Percentiles rank a stretch among this genome's conserved stretches.
These are phyloP conservation scores for Spencermartinsiella europaea DNA, from an alignment of 805 yeast genomes.

Conservation along the genomic window DNA sequence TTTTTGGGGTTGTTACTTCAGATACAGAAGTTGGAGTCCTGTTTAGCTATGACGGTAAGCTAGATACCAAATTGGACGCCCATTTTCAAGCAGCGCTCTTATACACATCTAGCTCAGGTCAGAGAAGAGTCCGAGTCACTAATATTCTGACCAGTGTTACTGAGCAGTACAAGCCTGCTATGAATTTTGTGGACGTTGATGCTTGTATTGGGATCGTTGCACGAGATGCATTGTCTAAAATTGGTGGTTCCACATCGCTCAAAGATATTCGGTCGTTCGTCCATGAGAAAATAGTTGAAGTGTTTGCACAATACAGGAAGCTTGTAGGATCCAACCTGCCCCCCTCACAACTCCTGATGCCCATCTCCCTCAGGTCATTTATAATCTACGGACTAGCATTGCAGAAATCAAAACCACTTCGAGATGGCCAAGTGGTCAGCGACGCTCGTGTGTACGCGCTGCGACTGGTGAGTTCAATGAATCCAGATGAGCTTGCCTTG, in stretches of 20 bases:
- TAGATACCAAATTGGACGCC: constrained; percentile 66
- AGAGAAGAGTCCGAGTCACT: constrained; percentile 78
- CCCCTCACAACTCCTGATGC: constrained; percentile 68
- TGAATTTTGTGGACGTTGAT: constrained; percentile 76
- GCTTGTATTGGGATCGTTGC: constrained; percentile 50
- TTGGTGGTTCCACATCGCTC: constrained; percentile 31
- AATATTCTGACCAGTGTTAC: constrained; percentile 80
- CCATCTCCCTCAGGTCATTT: constrained; percentile 70
- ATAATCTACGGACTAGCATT: constrained; percentile 65
- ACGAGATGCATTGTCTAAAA: constrained; percentile 43
- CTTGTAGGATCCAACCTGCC: constrained; percentile 36
- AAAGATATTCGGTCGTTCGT: constrained; percentile 49
- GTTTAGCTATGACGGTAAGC: constrained; percentile 69
- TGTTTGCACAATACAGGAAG: constrained; percentile 55
- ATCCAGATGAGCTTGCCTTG: constrained; percentile 52
- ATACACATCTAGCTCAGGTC: constrained; percentile 73
- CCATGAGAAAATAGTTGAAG: constrained; percentile 47
- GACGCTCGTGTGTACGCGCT: constrained; percentile 61
- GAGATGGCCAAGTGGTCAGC: constrained; percentile 40
- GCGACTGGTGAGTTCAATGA: constrained; percentile 46
- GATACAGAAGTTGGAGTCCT: constrained; percentile 67
- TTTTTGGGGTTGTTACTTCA: constrained; percentile 57
- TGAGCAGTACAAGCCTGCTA: constrained; percentile 64
- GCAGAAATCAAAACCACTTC: constrained; percentile 60
- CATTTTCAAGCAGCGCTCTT: constrained; percentile 88